These are phyloP conservation scores for Oldenlandia corymbosa DNA, from an alignment of 257 asterid genomes.

Conservation along the genomic window DNA sequence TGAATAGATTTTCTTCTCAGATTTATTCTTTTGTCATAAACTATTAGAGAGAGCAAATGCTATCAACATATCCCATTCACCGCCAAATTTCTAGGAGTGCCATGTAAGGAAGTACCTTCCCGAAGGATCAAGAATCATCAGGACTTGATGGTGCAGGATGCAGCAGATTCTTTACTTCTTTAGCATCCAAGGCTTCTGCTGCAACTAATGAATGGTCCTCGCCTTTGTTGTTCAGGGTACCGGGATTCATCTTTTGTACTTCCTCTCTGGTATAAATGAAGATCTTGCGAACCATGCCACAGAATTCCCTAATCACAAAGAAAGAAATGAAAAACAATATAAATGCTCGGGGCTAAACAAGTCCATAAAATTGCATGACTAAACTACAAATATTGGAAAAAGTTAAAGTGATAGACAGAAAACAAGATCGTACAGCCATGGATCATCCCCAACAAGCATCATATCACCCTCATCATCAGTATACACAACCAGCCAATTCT, in stretches of 20 bases:
- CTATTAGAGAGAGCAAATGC: constrained; percentile 17
- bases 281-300: constrained; percentile 86
- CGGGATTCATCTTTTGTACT: constrained; percentile 77
- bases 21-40: not conserved
- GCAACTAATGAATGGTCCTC: constrained; percentile 61
- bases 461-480: constrained; percentile 97
- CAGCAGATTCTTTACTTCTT: constrained; percentile 55
- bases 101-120: constrained; percentile 1
- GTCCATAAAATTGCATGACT: not conserved
- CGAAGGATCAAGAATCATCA: constrained; percentile 32
- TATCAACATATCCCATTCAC: not conserved
- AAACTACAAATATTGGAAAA: too few species aligned
- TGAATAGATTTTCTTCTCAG: not conserved
- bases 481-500: constrained; percentile 86
- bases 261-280: constrained; percentile 78
- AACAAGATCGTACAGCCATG: constrained; percentile 77
- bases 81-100: not conserved
- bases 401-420: not conserved
- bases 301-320: constrained; percentile 60
- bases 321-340: constrained; percentile 10
- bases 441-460: constrained; percentile 99
- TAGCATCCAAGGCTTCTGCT: constrained; percentile 59
- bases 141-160: constrained; percentile 43
- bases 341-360: not conserved
- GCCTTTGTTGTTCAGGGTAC: constrained; percentile 56